Evolutionary conservation across 345 rosid genomes (phyloP), one percentile per base, ranked within the genome.

Genomic region (Noccaea caerulescens): DNA sequence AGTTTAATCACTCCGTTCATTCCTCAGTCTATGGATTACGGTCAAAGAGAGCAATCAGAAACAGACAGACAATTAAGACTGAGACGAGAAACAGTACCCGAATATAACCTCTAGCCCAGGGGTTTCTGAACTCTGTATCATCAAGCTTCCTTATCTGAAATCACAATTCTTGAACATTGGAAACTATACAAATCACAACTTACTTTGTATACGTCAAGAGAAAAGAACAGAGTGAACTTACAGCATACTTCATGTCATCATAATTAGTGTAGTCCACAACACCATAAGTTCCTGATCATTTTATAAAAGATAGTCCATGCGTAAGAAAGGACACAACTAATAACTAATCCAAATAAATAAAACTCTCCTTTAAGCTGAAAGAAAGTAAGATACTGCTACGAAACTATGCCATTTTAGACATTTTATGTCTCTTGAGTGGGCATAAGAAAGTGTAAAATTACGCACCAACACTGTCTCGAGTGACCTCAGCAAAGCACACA

Each of bases 221-320:
- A 16, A 30, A 56, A 38, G 49, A 47, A 33, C 6, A 33, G 10
- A 63, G 55, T 33, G 27, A 67, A 83, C 93, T 86, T 82, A 93
- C 97, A 51, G 97, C 96, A 77, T 93, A 93, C 73, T 90, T 93
- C 98, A 90, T 93, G 85, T 90, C 98, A 32, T 93, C 97, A 65
- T 84, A 76, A 77, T 88, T 93, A 47, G 96, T 88, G 78, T 90
- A 93, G 82, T 93, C 98, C 37, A 93, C 97, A 77, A 93, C 34
- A 59, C 97, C 98, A 85, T 80, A 93, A 65, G 96, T 90, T 59
- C 97, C 95, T 90, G 84, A 74, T 71, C 41, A 70, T 49, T 46
- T 56, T 47, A 34, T 34, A 7, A 58, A 36, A 49, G 10, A 51
- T 46, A 4, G 10, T 52, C 8, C 36, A 49, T 32, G 25, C 8